These are phyloP conservation scores for Gossypium trilobum DNA, from an alignment of 441 rosid species.

Conservation along the genomic window DNA sequence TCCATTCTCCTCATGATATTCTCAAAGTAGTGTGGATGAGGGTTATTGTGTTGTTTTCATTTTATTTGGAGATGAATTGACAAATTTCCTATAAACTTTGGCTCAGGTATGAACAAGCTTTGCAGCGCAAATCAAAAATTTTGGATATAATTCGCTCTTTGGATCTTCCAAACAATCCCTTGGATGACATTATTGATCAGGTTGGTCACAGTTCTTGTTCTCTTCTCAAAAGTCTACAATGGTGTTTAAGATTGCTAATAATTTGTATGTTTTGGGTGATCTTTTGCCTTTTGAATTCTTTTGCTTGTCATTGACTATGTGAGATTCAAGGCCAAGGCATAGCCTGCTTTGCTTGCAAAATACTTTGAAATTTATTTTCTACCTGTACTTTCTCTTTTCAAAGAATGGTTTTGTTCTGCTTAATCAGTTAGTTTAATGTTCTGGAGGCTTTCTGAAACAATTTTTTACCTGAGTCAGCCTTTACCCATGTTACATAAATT, in stretches of 20 bases:
- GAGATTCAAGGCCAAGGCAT: constrained; percentile 3
- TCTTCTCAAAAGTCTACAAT: background rate
- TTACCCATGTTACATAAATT: background rate
- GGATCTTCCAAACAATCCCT: constrained; percentile 94
- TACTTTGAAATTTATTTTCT: background rate
- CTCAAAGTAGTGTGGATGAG: background rate
- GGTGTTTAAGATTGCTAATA: background rate
- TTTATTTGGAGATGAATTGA: constrained; percentile 9
- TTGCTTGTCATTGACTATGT: background rate
- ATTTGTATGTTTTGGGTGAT: constrained; percentile 3
- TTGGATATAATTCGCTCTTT: constrained; percentile 78
- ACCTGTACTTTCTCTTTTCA: background rate
- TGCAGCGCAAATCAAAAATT: constrained; percentile 78
- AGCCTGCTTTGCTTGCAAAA: background rate
- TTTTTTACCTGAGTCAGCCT: background rate
- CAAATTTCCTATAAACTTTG: constrained; percentile 19
- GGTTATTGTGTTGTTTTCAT: constrained; percentile 6
- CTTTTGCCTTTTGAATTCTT: background rate
- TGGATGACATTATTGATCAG: constrained; percentile 97
- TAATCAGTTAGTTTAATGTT: background rate
- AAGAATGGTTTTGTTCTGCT: background rate
- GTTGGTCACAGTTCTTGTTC: constrained; percentile 23
- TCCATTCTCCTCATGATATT: background rate
- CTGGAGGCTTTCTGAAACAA: background rate
- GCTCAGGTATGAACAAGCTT: constrained; percentile 76